Conservation (phyloP, 1,139 yeast species). For the Yamadazyma friedrichii region DNA sequence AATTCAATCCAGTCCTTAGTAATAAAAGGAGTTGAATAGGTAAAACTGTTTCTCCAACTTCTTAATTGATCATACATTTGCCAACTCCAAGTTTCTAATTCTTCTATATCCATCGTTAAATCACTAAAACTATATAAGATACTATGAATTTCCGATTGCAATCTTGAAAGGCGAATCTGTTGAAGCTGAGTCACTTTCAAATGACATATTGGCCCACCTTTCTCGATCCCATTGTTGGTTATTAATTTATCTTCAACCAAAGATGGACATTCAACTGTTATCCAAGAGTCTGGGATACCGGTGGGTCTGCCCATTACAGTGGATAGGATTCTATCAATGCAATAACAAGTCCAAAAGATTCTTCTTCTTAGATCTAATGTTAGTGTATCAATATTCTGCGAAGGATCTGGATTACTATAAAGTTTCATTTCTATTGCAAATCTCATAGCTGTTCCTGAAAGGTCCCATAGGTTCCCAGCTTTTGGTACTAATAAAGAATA, state of each 20-base stretch:
- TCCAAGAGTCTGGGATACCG: constrained; percentile 13
- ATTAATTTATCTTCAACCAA: constrained; percentile 13
- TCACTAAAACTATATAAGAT: constrained; percentile 7
- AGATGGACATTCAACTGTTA: constrained; percentile 9
- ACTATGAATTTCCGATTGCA: constrained; percentile 14
- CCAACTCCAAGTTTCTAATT: constrained; percentile 13
- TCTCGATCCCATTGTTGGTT: constrained; percentile 9
- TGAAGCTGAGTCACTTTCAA: constrained; percentile 13
- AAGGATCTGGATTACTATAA: constrained; percentile 12
- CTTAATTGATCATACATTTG: constrained; percentile 14
- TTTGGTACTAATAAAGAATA: constrained; percentile 14
- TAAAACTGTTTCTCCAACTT: constrained; percentile 10
- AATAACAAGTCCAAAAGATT: constrained; percentile 14
- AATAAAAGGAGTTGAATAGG: constrained; percentile 11
- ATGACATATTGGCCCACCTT: constrained; percentile 11
- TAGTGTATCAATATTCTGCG: constrained; percentile 11
- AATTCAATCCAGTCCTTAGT: constrained; percentile 15
- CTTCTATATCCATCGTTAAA: background rate
- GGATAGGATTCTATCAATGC: constrained; percentile 13
- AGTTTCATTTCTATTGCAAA: constrained; percentile 15
- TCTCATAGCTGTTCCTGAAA: constrained; percentile 14
- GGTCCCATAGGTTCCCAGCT: constrained; percentile 15
- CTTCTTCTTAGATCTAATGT: constrained; percentile 12
- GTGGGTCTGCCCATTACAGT: constrained; percentile 14
- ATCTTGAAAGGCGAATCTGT: constrained; percentile 10